Percentiles rank a stretch among this genome's conserved stretches.
These are phyloP conservation scores for Phytopythium oedochilum DNA, from an alignment of 352 stramenopile species.

Conservation along the genomic window DNA sequence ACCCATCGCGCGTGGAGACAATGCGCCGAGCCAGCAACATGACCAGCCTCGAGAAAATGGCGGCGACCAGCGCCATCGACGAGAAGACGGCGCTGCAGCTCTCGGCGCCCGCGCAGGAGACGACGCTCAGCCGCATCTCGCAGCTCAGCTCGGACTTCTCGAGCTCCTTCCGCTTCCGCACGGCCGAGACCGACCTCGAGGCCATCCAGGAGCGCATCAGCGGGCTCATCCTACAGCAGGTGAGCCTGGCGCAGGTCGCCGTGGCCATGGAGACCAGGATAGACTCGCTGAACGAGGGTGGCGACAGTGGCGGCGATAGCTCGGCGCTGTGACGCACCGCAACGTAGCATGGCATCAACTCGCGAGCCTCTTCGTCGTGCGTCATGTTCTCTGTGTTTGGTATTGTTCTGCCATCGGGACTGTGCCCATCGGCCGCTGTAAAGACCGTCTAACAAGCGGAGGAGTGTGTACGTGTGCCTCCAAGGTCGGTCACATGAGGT, in stretches of 20 bases:
- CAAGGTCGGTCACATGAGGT: constrained; percentile 65
- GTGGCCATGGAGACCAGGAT: constrained; percentile 37
- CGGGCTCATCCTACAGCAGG: constrained; percentile 53
- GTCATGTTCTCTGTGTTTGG: background rate
- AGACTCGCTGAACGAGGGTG: background rate
- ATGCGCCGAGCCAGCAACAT: constrained; percentile 19
- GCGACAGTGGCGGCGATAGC: background rate
- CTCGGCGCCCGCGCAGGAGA: constrained; percentile 30
- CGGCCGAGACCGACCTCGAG: constrained; percentile 71
- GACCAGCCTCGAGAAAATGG: constrained; percentile 49
- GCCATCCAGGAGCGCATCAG: constrained; percentile 61
- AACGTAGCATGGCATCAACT: too few species aligned
- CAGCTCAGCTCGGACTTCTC: constrained; percentile 89
- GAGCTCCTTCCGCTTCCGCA: constrained; percentile 60
- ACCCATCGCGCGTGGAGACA: background rate
- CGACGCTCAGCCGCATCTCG: constrained; percentile 63
- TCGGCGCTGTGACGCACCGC: background rate
- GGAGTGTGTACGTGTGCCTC: background rate
- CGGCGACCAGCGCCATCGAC: constrained; percentile 38
- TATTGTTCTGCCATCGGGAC: background rate
- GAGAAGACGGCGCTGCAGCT: constrained; percentile 51
- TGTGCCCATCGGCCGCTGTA: background rate
- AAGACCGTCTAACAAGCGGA: constrained; percentile 2
- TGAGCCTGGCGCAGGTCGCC: constrained; percentile 36
- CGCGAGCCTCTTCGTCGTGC: too few species aligned